Evolutionary conservation across 2,329 filamentous ascomycete species (phyloP).

Genomic region (Colletotrichum coccodes): DNA sequence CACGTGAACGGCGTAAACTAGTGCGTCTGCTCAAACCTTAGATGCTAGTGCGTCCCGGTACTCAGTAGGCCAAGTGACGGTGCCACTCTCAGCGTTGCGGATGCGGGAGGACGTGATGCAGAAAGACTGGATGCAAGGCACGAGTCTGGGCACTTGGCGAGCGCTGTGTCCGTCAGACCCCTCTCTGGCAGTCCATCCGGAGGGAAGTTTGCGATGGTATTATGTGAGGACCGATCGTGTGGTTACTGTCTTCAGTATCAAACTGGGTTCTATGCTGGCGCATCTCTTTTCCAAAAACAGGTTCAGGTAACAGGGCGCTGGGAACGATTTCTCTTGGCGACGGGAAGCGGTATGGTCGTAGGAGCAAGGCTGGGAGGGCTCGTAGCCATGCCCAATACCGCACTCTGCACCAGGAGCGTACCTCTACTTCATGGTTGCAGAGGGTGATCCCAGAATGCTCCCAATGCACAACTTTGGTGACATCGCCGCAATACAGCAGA

Average conservation of each 20-base stretch:
- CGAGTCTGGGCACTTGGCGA: not conserved
- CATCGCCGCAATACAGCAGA: not conserved
- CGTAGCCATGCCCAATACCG: constrained; percentile 5
- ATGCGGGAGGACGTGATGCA: not conserved
- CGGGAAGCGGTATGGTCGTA: not conserved
- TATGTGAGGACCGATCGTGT: not conserved
- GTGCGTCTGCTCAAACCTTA: constrained; percentile 25
- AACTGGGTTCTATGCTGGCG: not conserved
- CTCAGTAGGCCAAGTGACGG: not conserved
- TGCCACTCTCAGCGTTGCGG: not conserved
- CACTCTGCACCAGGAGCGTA: constrained; percentile 3
- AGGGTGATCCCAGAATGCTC: constrained; percentile 2
- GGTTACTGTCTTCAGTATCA: not conserved
- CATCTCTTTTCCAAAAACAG: not conserved
- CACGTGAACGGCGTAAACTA: constrained; percentile 27
- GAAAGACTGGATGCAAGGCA: constrained; percentile 1
- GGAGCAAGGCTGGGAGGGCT: not conserved
- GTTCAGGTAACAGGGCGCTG: not conserved
- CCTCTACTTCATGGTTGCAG: not conserved
- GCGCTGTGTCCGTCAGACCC: constrained; percentile 7
- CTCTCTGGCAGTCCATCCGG: not conserved
- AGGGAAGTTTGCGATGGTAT: not conserved
- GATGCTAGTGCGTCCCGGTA: constrained; percentile 12
- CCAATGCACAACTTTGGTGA: not conserved
- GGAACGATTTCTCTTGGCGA: constrained; percentile 3